Percentiles rank a stretch among this genome's conserved stretches.
Conservation (phyloP, 2,329 filamentous ascomycete species). For the Paecilomyces fulvus region DNA sequence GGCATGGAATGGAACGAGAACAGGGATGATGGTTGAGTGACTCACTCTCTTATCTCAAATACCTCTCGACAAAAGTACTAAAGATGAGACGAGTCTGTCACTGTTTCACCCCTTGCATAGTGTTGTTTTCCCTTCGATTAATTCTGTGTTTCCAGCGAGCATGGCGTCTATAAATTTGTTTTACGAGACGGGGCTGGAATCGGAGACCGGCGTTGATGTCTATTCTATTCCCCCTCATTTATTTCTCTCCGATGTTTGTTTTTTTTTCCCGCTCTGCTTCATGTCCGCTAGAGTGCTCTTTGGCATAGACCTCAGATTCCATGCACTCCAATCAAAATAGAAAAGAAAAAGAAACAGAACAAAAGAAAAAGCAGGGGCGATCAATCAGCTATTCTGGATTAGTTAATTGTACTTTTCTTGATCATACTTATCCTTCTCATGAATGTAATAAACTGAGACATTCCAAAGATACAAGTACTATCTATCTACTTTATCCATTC, state of each 20-base stretch:
- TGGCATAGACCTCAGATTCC: neutral
- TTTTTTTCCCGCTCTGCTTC: conserved; percentile 4
- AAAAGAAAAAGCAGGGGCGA: neutral
- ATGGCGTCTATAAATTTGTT: conserved; percentile 15
- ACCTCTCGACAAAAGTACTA: neutral
- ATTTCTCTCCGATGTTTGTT: neutral
- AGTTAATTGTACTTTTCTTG: neutral
- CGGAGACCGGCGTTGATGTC: neutral
- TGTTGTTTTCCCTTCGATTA: neutral
- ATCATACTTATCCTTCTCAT: too few relatives aligned
- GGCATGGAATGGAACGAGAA: neutral
- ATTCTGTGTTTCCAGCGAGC: conserved; percentile 13
- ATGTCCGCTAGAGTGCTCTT: neutral
- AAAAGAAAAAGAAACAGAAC: neutral
- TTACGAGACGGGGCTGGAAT: neutral
- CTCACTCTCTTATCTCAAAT: neutral
- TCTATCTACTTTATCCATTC: neutral
- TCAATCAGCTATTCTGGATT: neutral
- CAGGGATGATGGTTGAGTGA: neutral
- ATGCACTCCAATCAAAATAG: neutral
- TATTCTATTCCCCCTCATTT: neutral
- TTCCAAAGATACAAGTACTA: neutral
- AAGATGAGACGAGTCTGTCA: neutral
- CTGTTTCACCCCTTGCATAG: neutral
- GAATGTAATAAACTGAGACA: too few relatives aligned